Conservation (phyloP, 2,329 filamentous ascomycete species). For the Monosporascus sp. region DNA sequence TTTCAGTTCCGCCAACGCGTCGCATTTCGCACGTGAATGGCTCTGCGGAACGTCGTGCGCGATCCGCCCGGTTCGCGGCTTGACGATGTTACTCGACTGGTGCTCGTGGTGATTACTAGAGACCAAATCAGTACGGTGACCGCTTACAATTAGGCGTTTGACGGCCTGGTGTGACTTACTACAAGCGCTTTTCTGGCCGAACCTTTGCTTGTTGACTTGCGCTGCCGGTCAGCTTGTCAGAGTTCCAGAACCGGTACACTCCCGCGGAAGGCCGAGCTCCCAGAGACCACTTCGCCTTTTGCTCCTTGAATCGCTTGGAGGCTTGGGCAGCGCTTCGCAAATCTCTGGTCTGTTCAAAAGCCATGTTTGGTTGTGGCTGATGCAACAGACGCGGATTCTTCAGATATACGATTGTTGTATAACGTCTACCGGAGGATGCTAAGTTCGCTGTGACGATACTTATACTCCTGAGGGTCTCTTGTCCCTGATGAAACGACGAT, state of each 20-base stretch:
- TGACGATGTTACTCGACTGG: slow-evolving; percentile 33
- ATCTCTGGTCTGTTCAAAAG: slow-evolving; percentile 32
- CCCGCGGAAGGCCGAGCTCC: slow-evolving; percentile 30
- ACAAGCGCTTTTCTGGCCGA: slow-evolving; percentile 29
- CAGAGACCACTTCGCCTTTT: slow-evolving; percentile 36
- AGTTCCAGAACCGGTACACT: slow-evolving; percentile 8
- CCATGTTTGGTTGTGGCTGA: slow-evolving; percentile 13
- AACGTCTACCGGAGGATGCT: not conserved
- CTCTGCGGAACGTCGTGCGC: slow-evolving; percentile 19
- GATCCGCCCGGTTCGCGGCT: slow-evolving; percentile 19
- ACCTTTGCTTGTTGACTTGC: slow-evolving; percentile 29
- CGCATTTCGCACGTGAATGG: slow-evolving; percentile 29
- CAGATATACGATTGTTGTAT: not conserved
- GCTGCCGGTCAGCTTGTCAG: slow-evolving; percentile 16
- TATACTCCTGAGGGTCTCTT: not conserved
- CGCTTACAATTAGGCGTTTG: not conserved
- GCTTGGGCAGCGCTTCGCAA: slow-evolving; percentile 39
- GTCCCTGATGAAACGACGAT: not conserved
- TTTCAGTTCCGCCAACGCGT: slow-evolving; percentile 30
- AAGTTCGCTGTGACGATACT: not conserved
- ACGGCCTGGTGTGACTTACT: slow-evolving; percentile 24
- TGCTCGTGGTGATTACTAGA: slow-evolving; percentile 9
- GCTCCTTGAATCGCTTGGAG: slow-evolving; percentile 40
- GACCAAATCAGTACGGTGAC: slow-evolving; percentile 4
- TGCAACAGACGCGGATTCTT: too few species aligned